These are phyloP conservation scores for Lindgomyces ingoldianus DNA, from an alignment of 495 filamentous ascomycete species.

Conservation along the genomic window DNA sequence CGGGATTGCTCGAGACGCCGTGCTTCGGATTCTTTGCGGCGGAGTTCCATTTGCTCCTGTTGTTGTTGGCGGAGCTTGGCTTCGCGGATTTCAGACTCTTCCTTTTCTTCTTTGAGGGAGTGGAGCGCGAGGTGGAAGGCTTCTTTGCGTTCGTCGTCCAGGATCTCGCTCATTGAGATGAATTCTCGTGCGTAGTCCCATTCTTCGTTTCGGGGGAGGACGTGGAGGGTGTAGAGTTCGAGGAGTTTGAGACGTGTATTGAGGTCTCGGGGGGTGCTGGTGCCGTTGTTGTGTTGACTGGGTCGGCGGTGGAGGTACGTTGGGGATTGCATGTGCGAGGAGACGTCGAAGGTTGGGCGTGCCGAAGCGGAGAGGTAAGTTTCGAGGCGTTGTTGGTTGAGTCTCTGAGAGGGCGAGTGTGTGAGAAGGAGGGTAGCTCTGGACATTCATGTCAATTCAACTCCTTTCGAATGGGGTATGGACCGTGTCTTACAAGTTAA, in stretches of 20 bases:
- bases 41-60: conserved; percentile 60
- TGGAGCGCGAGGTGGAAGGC: conserved; percentile 73
- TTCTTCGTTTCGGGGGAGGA: conserved; percentile 84
- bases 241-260: conserved; percentile 74
- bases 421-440: conserved; percentile 85
- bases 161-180: conserved; percentile 75
- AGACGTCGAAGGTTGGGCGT: conserved; percentile 66
- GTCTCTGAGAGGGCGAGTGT: conserved; percentile 76
- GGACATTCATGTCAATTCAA: not conserved
- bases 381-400: conserved; percentile 87
- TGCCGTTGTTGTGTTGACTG: conserved; percentile 52
- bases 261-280: conserved; percentile 73
- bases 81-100: conserved; percentile 70
- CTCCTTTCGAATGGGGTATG: not conserved
- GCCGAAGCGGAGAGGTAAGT: conserved; percentile 80
- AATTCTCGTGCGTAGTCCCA: conserved; percentile 95
- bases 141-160: conserved; percentile 91
- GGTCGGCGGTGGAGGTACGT: conserved; percentile 32
- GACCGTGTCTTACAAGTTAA: conserved; percentile 68
- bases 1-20: conserved; percentile 61
- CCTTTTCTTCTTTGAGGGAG: conserved; percentile 63
- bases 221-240: conserved; percentile 90
- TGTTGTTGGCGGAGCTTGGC: conserved; percentile 60
- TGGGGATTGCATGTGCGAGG: conserved; percentile 48
- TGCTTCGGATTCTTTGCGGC: conserved; percentile 53